Evolutionary conservation across 257 asterid genomes (phyloP), one percentile per base, ranked within the genome.

Genomic region (Jaltomata sinuosa): DNA sequence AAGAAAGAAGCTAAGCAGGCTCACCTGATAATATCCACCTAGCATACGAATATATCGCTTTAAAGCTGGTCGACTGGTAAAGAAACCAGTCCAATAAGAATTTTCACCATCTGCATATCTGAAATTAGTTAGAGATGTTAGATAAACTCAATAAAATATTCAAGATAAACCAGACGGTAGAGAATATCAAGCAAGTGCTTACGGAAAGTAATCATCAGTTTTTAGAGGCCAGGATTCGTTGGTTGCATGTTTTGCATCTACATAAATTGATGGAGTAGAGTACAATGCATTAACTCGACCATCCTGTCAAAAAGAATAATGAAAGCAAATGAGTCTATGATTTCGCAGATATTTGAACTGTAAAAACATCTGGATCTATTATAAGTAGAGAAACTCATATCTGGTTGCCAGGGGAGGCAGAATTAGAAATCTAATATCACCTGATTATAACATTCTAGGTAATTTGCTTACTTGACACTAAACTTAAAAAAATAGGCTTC

Each of bases 1-100:
- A 47, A 76, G 11, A 11, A 50, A 21, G 21, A 38, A 27, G 50
- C 45, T 62, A 42, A 42, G 69, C 11, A 50, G 57, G 49, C 84
- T 87, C 90, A 93, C 98, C 91, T 91, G 82, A 85, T 92, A 95
- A 86, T 92, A 94, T 88, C 97, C 98, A 89, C 98, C 91, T 81
- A 94, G 89, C 85, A 86, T 79, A 79, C 96, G 98, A 68, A 95
- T 69, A 32, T 92, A 95, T 89, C 95, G 74, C 88, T 95, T 95
- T 27, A 95, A 89, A 84, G 89, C 97, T 11, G 98, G 97, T 32
- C 98, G 94, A 87, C 98, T 95, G 49, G 98, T 94, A 86, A 69
- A 95, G 88, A 74, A 94, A 50, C 98, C 98, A 61, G 98, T 95
- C 95, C 95, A 95, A 91, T 94, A 95, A 83, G 98, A 88, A 90